These are phyloP conservation scores for Solanum sitiens DNA, from an alignment of 257 asterid genomes.

Conservation along the genomic window DNA sequence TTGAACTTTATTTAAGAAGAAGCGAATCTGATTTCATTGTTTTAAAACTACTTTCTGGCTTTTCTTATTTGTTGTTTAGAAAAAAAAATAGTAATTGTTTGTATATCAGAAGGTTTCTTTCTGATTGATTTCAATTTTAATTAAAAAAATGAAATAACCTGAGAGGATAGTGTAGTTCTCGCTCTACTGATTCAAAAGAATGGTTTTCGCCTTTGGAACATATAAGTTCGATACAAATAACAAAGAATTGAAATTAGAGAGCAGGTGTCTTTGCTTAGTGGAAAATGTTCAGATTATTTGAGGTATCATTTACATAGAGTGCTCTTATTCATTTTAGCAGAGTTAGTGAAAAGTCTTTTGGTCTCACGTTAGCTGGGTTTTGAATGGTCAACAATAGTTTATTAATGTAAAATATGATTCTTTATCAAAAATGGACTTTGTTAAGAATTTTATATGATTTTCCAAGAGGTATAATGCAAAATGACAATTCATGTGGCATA, in stretches of 20 bases:
- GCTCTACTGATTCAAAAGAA: no score
- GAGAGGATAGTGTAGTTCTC: neutral
- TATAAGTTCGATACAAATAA: no score
- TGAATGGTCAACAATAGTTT: neutral
- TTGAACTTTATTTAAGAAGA: neutral
- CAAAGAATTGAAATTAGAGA: no score
- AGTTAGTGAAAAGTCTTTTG: neutral
- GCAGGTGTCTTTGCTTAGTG: no score
- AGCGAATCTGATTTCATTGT: neutral
- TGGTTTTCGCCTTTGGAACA: no score
- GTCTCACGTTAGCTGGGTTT: neutral
- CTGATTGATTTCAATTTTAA: neutral
- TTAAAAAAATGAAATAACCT: neutral
- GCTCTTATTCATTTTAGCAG: no score
- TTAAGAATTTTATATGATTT: neutral
- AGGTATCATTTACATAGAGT: neutral
- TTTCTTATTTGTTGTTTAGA: neutral
- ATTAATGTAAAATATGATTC: neutral
- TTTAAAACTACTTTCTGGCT: neutral
- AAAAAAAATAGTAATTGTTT: neutral
- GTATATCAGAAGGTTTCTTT: neutral
- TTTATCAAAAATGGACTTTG: neutral
- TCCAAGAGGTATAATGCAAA: neutral
- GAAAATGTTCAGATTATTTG: no score
- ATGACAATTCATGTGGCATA: neutral